phyloP scores from a whole-genome alignment of 257 asterid genomes.

The Cruciata laevipes region DNA sequence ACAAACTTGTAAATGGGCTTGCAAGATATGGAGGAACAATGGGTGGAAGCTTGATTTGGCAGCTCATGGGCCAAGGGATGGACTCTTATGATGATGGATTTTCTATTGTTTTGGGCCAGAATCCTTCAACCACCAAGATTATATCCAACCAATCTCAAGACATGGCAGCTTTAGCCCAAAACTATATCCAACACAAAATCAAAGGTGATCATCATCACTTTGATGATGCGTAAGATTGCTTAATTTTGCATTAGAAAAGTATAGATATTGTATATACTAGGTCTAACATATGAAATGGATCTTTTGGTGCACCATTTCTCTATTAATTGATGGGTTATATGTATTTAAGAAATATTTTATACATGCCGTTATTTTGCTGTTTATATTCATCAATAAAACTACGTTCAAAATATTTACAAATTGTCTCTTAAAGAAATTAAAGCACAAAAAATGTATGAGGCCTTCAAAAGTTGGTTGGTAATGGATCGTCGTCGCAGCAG shows the following conservation, averaged over 20 bases:
- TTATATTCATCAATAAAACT: no score
- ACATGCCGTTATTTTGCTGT: no score
- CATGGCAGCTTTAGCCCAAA: slow-evolving; percentile 39
- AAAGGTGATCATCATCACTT: not conserved
- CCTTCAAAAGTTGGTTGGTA: no score
- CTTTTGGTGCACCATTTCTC: no score
- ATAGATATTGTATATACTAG: not conserved
- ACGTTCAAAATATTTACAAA: no score
- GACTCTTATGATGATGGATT: slow-evolving; percentile 58
- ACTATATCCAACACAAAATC: not conserved
- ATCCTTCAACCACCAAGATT: slow-evolving; percentile 48
- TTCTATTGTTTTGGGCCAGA: slow-evolving; percentile 35
- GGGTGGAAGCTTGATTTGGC: slow-evolving; percentile 80
- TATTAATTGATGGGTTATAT: no score
- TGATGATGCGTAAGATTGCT: not conserved
- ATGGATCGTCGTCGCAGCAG: no score
- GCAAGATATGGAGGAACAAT: slow-evolving; percentile 62
- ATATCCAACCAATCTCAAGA: slow-evolving; percentile 53
- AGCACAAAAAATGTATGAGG: no score
- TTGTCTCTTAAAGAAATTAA: no score
- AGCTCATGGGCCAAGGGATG: slow-evolving; percentile 60
- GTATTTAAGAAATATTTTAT: no score
- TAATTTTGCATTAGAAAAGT: not conserved
- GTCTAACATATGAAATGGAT: no score
- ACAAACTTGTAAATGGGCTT: slow-evolving; percentile 34